Base-by-base conservation (phyloP, 306 rosid species). In the Vigna hirtella region DNA sequence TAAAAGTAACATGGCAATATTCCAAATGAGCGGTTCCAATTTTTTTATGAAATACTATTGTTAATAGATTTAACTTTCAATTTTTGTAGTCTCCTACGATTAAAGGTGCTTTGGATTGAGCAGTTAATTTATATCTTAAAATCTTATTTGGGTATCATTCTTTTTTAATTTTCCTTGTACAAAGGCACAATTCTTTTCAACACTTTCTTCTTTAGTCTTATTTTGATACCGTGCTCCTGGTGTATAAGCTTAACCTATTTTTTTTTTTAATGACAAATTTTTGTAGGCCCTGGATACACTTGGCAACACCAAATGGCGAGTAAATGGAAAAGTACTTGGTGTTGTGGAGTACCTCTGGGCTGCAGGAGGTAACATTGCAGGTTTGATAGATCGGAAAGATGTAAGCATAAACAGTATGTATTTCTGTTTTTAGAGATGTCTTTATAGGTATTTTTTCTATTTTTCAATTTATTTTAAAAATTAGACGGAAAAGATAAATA, bases 341-440 rank as follows among this genome's bases (percentile, higher is more conserved):
- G 89, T 93, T 78, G 91, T 89, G 74, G 96, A 93, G 87, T 78
- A 88, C 85, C 73, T 93, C 82, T 93, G 97, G 97, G 92, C 85
- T 34, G 85, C 73, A 85, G 96, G 97, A 64, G 97, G 97, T 81
- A 85, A 87, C 78, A 67, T 84, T 85, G 97, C 93, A 13, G 97
- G 97, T 82, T 87, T 93, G 72, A 93, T 93, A 82, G 83, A 90
- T 82, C 89, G 91, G 47, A 77, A 85, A 83, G 92, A 93, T 81
- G 97, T 90, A 81, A 87, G 89, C 56, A 72, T 75, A 20, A 51
- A 61, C 61, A 61, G 72, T 14, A 77, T 9, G 70, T 51, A 51
- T 26, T 26, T 26, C 28, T 26, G 18, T 45, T 50, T 61, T 42
- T 40, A n/a, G 17, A 50, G 77, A 68, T 69, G 50, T 42, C 12